A percentile compares a stretch with the other conserved stretches of the same genome.
These are phyloP conservation scores for Macaranga tanarius DNA, from an alignment of 441 rosid species.

Conservation along the genomic window DNA sequence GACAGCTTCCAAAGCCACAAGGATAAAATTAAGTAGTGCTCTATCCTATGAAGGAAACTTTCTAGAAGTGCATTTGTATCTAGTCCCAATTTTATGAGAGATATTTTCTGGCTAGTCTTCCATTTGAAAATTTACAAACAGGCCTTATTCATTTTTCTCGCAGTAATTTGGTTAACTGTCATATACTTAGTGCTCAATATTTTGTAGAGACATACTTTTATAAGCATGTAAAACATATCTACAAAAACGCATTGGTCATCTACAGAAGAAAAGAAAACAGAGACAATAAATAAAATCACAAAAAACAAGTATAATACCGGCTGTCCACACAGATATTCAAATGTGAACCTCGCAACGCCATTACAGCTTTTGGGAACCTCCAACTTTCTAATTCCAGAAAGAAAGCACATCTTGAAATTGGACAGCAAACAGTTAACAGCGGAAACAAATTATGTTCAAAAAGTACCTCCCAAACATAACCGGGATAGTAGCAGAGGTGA, in stretches of 20 bases:
- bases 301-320: slow-evolving; percentile 45
- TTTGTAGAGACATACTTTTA: not conserved
- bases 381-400: slow-evolving; percentile 47
- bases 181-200: not conserved
- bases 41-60: not conserved
- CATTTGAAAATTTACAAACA: not conserved
- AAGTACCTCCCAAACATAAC: slow-evolving; percentile 95
- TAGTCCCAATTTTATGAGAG: not conserved
- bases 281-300: slow-evolving; percentile 1
- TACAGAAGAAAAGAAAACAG: not conserved
- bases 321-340: slow-evolving; percentile 78
- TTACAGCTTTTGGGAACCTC: slow-evolving; percentile 82
- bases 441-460: slow-evolving; percentile 7
- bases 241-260: not conserved
- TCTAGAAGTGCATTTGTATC: not conserved
- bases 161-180: not conserved
- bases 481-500: slow-evolving; percentile 56
- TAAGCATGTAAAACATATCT: not conserved
- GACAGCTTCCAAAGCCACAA: not conserved
- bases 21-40: not conserved
- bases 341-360: slow-evolving; percentile 75
- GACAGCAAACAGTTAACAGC: slow-evolving; percentile 6
- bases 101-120: not conserved
- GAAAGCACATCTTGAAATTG: slow-evolving; percentile 11
- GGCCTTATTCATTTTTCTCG: not conserved